A percentile compares a stretch with the other conserved stretches of the same genome.
Conservation (phyloP, 2,329 filamentous ascomycete species). For the Xylaria multiplex region DNA sequence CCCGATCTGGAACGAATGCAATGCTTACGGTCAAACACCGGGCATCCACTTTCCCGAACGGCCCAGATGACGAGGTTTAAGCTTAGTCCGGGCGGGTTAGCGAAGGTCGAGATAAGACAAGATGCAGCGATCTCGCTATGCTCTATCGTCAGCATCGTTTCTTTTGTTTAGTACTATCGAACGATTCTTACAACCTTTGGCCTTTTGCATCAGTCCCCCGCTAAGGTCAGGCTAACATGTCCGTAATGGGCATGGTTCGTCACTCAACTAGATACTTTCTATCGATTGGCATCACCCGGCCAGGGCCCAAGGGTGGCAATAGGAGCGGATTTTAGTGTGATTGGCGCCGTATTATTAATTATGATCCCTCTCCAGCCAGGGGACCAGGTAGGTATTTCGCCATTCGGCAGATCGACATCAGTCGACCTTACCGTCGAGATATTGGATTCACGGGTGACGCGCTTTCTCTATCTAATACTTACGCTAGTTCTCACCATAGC, state of each 20-base stretch:
- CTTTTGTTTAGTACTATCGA: constrained; percentile 38
- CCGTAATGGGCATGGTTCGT: constrained; percentile 27
- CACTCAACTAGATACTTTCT: constrained; percentile 26
- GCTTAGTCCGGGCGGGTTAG: constrained; percentile 20
- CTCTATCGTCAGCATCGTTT: constrained; percentile 27
- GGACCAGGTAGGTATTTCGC: constrained; percentile 16
- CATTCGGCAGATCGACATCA: constrained; percentile 36
- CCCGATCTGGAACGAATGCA: constrained; percentile 35
- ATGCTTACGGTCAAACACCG: constrained; percentile 29
- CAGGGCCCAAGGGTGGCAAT: constrained; percentile 24
- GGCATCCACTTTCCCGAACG: constrained; percentile 34
- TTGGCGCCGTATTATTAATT: constrained; percentile 29
- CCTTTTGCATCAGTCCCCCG: constrained; percentile 30
- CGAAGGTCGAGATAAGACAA: constrained; percentile 28
- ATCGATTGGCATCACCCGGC: constrained; percentile 34
- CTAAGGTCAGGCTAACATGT: constrained; percentile 24
- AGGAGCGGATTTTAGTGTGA: constrained; percentile 26
- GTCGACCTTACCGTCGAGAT: constrained; percentile 29
- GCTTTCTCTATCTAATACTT: constrained; percentile 17
- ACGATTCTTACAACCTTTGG: constrained; percentile 33
- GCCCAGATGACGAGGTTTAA: constrained; percentile 25
- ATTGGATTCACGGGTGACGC: constrained; percentile 25
- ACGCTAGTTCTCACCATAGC: constrained; percentile 21
- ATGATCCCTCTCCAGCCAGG: constrained; percentile 19
- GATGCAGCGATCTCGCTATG: constrained; percentile 22